Conservation (phyloP, 345 rosid species). For the Eucalyptus coolabah region DNA sequence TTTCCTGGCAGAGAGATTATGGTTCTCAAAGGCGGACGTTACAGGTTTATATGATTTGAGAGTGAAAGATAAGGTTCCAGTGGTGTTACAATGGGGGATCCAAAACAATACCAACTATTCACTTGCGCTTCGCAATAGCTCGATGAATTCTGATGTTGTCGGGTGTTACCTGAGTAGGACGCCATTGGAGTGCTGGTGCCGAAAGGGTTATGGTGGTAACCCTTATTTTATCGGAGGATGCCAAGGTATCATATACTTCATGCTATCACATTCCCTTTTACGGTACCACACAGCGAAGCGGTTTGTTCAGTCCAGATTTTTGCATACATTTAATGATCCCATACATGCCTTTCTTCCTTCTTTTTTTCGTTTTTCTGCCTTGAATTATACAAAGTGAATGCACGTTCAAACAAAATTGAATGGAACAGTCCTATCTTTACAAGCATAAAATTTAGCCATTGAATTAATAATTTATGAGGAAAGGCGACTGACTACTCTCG, state of each 20-base stretch:
- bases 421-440: background rate
- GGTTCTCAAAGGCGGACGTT: background rate
- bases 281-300: background rate
- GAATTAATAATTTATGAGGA: background rate
- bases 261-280: background rate
- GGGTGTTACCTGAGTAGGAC: accelerated
- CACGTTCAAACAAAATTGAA: background rate
- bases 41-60: background rate
- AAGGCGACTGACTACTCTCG: background rate
- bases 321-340: background rate
- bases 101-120: background rate
- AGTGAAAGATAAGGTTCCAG: background rate
- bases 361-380: background rate
- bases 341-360: background rate
- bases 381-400: background rate
- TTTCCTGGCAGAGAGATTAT: background rate
- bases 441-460: background rate
- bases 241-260: background rate
- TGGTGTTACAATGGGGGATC: background rate
- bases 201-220: background rate
- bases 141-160: background rate
- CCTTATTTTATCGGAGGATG: background rate
- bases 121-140: background rate
- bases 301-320: background rate
- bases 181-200: background rate